Evolutionary conservation across 2,329 filamentous ascomycete species (phyloP).

Genomic region (Ascochyta pisi): DNA sequence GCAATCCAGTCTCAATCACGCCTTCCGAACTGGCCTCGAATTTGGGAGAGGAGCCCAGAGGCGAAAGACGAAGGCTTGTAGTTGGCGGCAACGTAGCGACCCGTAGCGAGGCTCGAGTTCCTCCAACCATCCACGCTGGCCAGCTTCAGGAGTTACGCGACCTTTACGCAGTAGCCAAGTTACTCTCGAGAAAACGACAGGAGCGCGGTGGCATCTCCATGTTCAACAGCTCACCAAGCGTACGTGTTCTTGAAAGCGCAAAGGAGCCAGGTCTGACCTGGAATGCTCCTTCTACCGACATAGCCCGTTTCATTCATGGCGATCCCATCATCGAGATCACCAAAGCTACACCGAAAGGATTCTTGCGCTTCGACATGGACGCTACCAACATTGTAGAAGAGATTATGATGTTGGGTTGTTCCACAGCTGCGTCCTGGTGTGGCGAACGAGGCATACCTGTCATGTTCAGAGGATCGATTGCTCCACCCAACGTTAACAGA

Average conservation of each 20-base stretch:
- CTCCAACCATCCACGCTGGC: slow-evolving; percentile 24
- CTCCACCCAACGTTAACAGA: slow-evolving; percentile 20
- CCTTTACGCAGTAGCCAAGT: slow-evolving; percentile 46
- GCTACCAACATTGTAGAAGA: slow-evolving; percentile 44
- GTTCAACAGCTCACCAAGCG: slow-evolving; percentile 31
- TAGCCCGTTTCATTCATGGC: slow-evolving; percentile 48
- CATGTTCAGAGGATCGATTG: slow-evolving; percentile 55
- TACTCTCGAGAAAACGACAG: slow-evolving; percentile 42
- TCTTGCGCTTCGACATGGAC: slow-evolving; percentile 23
- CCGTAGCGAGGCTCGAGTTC: slow-evolving; percentile 3
- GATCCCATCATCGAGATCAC: slow-evolving; percentile 54
- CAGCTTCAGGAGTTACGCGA: slow-evolving; percentile 44
- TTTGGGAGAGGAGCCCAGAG: slow-evolving; percentile 45
- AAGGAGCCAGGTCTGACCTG: slow-evolving; percentile 46
- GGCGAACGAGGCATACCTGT: slow-evolving; percentile 59
- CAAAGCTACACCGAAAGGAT: slow-evolving; percentile 8
- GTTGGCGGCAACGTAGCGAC: slow-evolving; percentile 35
- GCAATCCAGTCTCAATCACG: slow-evolving; percentile 63
- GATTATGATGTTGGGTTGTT: slow-evolving; percentile 63
- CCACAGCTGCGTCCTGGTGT: slow-evolving; percentile 60
- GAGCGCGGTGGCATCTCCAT: slow-evolving; percentile 50
- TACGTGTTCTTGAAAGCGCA: slow-evolving; percentile 47
- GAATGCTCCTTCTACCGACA: slow-evolving; percentile 50
- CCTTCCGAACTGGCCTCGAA: slow-evolving; percentile 47
- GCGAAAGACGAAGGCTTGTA: slow-evolving; percentile 24